Conservation (phyloP, 2,329 filamentous ascomycete species). For the Penicillium hesseltinei region DNA sequence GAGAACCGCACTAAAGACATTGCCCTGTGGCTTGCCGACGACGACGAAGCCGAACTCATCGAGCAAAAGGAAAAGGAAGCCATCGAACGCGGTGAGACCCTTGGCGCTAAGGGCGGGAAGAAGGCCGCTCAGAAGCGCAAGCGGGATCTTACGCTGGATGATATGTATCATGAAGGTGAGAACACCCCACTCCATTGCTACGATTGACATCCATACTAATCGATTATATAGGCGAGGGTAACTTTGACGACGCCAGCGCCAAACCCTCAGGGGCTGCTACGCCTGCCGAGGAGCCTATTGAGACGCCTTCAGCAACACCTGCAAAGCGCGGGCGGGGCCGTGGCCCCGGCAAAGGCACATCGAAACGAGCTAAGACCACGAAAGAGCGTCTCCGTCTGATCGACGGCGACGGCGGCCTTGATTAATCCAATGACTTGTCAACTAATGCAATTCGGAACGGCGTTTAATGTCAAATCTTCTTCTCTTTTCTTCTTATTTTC, state of each 20-base stretch:
- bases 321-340: conserved; percentile 60
- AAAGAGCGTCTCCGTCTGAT: conserved; percentile 51
- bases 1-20: conserved; percentile 98
- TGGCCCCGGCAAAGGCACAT: conserved; percentile 54
- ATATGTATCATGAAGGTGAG: conserved; percentile 99
- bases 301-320: conserved; percentile 34
- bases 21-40: conserved; percentile 97
- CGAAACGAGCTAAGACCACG: conserved; percentile 61
- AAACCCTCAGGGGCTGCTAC: conserved; percentile 86
- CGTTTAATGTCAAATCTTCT: conserved; percentile 13
- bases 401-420: conserved; percentile 44
- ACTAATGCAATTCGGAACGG: conserved; percentile 18
- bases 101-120: conserved; percentile 59
- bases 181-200: conserved; percentile 11
- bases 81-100: conserved; percentile 65
- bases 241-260: conserved; percentile 83
- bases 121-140: conserved; percentile 61
- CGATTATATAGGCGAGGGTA: conserved; percentile 71
- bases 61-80: conserved; percentile 89
- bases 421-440: conserved; percentile 17
- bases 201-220: conserved; percentile 7
- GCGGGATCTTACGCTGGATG: conserved; percentile 70
- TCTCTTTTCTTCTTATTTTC: not conserved
- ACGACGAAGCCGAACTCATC: conserved; percentile 91
- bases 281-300: conserved; percentile 60